A percentile compares a stretch with the other conserved stretches of the same genome.
Evolutionary conservation across 2,329 filamentous ascomycete genomes (phyloP).

Genomic region (Mycosphaerelloides madeirae): DNA sequence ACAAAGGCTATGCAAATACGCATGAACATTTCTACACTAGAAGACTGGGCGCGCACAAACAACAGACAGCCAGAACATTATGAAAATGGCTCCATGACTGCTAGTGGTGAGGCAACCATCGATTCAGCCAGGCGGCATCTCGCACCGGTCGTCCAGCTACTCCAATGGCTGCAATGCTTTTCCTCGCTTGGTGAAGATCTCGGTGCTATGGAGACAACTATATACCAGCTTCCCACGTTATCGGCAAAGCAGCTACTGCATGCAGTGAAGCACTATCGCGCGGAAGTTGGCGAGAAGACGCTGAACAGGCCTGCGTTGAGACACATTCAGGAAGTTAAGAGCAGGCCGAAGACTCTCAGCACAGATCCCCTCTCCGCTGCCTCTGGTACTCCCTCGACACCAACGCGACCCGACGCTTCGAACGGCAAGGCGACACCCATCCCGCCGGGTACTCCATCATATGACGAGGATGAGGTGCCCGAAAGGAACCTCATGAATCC

Average conservation of each 20-base stretch:
- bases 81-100: constrained; percentile 81
- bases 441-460: constrained; percentile 20
- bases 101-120: constrained; percentile 79
- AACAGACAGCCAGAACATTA: constrained; percentile 94
- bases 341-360: constrained; percentile 37
- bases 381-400: constrained; percentile 11
- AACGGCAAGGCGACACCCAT: constrained; percentile 21
- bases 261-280: constrained; percentile 84
- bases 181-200: constrained; percentile 88
- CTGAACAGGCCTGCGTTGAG: constrained; percentile 83
- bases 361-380: constrained; percentile 8
- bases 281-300: constrained; percentile 91
- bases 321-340: constrained; percentile 75
- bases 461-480: constrained; percentile 63
- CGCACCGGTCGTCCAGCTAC: constrained; percentile 81
- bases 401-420: constrained; percentile 10
- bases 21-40: constrained; percentile 93
- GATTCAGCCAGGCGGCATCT: constrained; percentile 81
- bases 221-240: constrained; percentile 81
- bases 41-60: constrained; percentile 93
- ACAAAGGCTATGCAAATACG: constrained; percentile 99
- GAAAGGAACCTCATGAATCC: constrained; percentile 79
- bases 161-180: constrained; percentile 98
- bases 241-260: constrained; percentile 87
- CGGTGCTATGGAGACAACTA: constrained; percentile 78